Evolutionary conservation across 2,329 filamentous ascomycete genomes (phyloP).

Genomic region (Helicocarpus griseus): DNA sequence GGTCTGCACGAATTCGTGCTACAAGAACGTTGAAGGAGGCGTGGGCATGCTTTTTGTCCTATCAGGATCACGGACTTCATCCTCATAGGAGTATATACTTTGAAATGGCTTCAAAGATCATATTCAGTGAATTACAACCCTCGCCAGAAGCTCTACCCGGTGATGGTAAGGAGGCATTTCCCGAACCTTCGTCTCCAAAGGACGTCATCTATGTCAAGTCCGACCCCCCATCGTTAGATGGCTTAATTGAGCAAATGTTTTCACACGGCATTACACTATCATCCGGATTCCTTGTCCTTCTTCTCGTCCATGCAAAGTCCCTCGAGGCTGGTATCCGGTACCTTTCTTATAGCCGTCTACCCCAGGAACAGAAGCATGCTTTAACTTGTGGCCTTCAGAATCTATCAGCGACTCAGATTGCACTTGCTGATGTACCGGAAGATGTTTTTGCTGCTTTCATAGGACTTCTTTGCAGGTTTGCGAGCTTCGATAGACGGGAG

Average conservation of each 20-base stretch:
- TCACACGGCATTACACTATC: conserved; percentile 34
- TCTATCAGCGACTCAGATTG: conserved; percentile 5
- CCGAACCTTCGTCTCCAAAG: conserved; percentile 47
- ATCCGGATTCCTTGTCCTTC: conserved; percentile 36
- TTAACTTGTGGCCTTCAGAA: neutral
- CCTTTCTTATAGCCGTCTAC: conserved; percentile 28
- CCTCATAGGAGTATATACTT: conserved; percentile 38
- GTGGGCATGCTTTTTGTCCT: conserved; percentile 55
- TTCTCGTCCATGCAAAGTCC: conserved; percentile 37
- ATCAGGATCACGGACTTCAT: conserved; percentile 34
- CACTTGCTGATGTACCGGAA: conserved; percentile 23
- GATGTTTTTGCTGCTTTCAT: conserved; percentile 38
- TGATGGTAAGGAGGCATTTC: conserved; percentile 45
- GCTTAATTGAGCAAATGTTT: conserved; percentile 43
- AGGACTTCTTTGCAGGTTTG: conserved; percentile 29
- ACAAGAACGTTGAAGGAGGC: conserved; percentile 54
- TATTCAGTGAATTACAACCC: conserved; percentile 21
- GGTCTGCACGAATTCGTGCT: conserved; percentile 49
- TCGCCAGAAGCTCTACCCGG: conserved; percentile 37
- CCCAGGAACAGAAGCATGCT: conserved; percentile 18
- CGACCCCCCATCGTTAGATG: conserved; percentile 42
- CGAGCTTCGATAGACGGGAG: conserved; percentile 10
- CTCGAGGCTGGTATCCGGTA: conserved; percentile 35
- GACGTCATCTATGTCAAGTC: conserved; percentile 49
- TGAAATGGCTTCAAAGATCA: conserved; percentile 50